These are phyloP conservation scores for Xanthoceras sorbifolium DNA, from an alignment of 345 rosid genomes.

Conservation along the genomic window DNA sequence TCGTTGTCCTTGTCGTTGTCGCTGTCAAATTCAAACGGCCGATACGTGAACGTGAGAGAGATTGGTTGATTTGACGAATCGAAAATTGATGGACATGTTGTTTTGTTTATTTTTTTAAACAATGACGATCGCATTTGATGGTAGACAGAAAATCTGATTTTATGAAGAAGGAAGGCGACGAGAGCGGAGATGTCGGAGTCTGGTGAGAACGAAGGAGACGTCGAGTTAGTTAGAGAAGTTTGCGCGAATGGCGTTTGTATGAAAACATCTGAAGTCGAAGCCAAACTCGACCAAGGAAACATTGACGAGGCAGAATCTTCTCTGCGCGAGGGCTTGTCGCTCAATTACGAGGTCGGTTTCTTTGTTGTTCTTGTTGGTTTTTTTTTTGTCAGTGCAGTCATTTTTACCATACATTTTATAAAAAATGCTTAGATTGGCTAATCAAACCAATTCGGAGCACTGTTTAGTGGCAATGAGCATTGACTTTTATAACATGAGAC, in stretches of 20 bases:
- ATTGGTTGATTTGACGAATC: not conserved
- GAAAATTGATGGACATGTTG: not conserved
- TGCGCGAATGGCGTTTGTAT: constrained; percentile 74
- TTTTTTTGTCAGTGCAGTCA: not conserved
- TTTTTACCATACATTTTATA: not conserved
- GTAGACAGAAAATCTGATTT: not conserved
- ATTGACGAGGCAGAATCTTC: constrained; percentile 94
- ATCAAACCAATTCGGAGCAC: not conserved
- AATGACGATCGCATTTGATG: not conserved
- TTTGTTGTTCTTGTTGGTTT: not conserved
- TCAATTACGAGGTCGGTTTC: constrained; percentile 70
- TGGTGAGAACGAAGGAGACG: constrained; percentile 33
- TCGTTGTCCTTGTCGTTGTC: not conserved
- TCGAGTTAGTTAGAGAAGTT: constrained; percentile 39
- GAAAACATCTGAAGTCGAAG: constrained; percentile 75
- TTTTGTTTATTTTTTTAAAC: not conserved
- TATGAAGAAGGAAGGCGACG: constrained; percentile 21
- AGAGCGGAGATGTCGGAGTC: constrained; percentile 38
- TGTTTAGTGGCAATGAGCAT: not conserved
- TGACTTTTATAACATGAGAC: not conserved
- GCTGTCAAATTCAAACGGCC: not conserved
- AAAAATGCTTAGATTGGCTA: not conserved
- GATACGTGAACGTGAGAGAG: not conserved
- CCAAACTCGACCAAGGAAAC: constrained; percentile 87
- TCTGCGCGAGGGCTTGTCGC: constrained; percentile 80